Conservation (phyloP, 129 eudicot species). For the Artemisia annua region DNA sequence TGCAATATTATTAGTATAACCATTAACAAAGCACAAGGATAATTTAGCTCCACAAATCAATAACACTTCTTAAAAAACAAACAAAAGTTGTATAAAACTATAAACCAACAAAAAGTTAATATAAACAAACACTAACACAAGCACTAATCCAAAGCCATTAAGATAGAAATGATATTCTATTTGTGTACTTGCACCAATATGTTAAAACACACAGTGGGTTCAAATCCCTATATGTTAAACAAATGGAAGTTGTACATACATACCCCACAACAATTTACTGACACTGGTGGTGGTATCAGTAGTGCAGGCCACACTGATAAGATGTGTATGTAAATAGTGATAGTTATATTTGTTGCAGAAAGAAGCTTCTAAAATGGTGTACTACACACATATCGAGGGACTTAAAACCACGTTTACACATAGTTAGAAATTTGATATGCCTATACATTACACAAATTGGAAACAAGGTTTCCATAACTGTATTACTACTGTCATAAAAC, state of each 20-base stretch:
- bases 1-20: too few species aligned
- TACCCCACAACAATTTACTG: conserved; percentile 46
- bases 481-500: conserved; percentile 17
- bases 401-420: conserved; percentile 45
- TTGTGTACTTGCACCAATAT: neutral
- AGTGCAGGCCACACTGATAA: conserved; percentile 32
- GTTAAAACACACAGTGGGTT: conserved; percentile 23
- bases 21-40: too few species aligned
- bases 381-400: conserved; percentile 37
- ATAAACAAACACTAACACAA: neutral
- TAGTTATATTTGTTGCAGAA: conserved; percentile 39
- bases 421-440: conserved; percentile 48
- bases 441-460: conserved; percentile 23
- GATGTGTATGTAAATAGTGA: conserved; percentile 26
- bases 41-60: too few species aligned
- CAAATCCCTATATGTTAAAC: conserved; percentile 31
- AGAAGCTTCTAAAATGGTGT: conserved; percentile 43
- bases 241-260: conserved; percentile 10
- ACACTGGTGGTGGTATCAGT: conserved; percentile 30
- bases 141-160: conserved; percentile 7
- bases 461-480: conserved; percentile 17
- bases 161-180: neutral
- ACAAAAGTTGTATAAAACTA: neutral
- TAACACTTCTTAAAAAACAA: too few species aligned
- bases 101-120: neutral